Base-by-base conservation (phyloP, 2,329 filamentous ascomycete species). In the Apiospora arundinis region DNA sequence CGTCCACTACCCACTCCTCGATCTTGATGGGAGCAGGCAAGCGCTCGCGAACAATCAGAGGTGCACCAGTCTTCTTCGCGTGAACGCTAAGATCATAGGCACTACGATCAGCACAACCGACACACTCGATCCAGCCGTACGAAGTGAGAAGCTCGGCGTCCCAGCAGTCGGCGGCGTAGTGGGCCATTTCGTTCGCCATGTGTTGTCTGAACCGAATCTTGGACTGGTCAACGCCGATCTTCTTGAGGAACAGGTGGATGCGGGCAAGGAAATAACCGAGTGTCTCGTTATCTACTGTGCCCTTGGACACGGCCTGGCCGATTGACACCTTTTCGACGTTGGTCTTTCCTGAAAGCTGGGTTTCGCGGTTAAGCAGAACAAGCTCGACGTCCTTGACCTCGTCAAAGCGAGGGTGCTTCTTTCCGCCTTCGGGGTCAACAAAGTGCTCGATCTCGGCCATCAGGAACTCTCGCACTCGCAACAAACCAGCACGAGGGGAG, bases 401-500 rank as follows among this genome's bases (percentile, higher is more conserved):
- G 65, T 90, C 84, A 83, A 99, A 99, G 71, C 95, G 92, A 69
- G 88, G 84, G 82, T 99, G 96, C 85, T 96, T 97, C 90, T 99
- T 99, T 83, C 95, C 94, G 80, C 94, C 91, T 79, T 96, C 88
- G 14, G 96, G 96, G 79, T 99, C 96, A 76, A 99, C 96, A 80
- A 94, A 99, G 83, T 99, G 96, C 86, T 99, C 96, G 77, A 99
- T 97, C 84, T 99, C 96, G 32, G 95, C 96, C 96, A 99, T 98
- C 77, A 98, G 85, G 85, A 99, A 98, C 82, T 99, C 96, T 77
- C 96, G 93, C 60, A 99, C 96, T 77, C 96, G 93, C 72, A 99
- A 85, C 52, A 99, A 91, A 83, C 96, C 96, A 74, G 94, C 90
- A 70, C 96, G 91, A 12, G 96, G 96, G 0, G 96, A 98, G 77